Percentiles rank a stretch among this genome's conserved stretches.
phyloP scores from a whole-genome alignment of 1,284 basidiomycete genomes.

The Boletellus sp. region DNA sequence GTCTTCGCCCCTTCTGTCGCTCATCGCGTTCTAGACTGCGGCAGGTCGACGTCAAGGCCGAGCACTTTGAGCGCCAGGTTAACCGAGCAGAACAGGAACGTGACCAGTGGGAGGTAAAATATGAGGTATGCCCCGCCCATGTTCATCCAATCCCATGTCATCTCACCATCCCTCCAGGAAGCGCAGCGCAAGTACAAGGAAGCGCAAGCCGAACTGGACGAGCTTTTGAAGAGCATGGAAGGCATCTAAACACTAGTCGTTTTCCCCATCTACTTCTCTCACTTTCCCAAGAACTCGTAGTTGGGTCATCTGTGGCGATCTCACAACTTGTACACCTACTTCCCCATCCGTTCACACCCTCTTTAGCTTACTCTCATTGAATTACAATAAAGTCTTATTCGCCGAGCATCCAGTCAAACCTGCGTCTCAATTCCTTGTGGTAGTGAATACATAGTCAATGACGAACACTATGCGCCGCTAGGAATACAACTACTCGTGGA shows the following conservation, averaged over 20 bases:
- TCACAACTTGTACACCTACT: constrained; percentile 24
- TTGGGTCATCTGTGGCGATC: constrained; percentile 16
- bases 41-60: constrained; percentile 98
- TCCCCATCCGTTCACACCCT: constrained; percentile 13
- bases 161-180: constrained; percentile 50
- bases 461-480: too few species aligned
- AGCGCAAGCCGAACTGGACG: constrained; percentile 85
- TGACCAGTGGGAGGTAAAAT: constrained; percentile 93
- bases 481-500: constrained; percentile 40
- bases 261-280: constrained; percentile 13
- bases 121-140: constrained; percentile 59
- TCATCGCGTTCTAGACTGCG: constrained; percentile 63
- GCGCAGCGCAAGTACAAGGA: constrained; percentile 69
- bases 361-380: constrained; percentile 21
- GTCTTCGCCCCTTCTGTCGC: constrained; percentile 16
- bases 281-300: constrained; percentile 6
- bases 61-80: constrained; percentile 96
- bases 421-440: too few species aligned
- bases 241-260: constrained; percentile 52
- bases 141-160: constrained; percentile 1
- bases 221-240: constrained; percentile 82
- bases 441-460: neutral
- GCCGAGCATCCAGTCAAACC: neutral
- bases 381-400: constrained; percentile 11
- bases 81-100: constrained; percentile 87